A percentile compares a stretch with the other conserved stretches of the same genome.
These are phyloP conservation scores for Starmerella khaoyaiensis DNA, from an alignment of 805 yeast genomes.

Conservation along the genomic window DNA sequence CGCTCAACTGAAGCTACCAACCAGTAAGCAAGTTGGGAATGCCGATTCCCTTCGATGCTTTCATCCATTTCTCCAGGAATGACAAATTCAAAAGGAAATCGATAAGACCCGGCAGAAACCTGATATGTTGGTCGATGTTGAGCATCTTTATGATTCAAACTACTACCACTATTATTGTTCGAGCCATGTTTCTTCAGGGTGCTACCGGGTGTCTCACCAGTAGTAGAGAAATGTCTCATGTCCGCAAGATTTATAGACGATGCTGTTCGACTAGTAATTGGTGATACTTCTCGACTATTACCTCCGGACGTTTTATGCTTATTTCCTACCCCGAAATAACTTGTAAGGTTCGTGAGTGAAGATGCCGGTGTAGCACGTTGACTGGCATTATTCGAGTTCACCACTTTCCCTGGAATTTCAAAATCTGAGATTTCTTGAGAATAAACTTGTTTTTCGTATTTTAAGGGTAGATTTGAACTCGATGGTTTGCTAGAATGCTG, in stretches of 20 bases:
- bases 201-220: background rate
- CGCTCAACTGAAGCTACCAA: constrained; percentile 72
- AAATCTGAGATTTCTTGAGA: constrained; percentile 47
- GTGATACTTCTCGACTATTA: background rate
- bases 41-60: constrained; percentile 78
- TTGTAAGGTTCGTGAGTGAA: constrained; percentile 24
- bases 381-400: constrained; percentile 12
- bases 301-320: constrained; percentile 14
- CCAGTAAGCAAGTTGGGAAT: constrained; percentile 59
- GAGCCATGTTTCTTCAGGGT: background rate
- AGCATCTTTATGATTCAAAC: background rate
- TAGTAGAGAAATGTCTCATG: background rate
- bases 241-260: constrained; percentile 1
- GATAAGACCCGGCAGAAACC: constrained; percentile 56
- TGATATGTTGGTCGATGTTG: constrained; percentile 3
- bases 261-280: constrained; percentile 1
- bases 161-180: background rate
- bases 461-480: constrained; percentile 19
- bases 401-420: constrained; percentile 15
- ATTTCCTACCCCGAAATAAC: constrained; percentile 21
- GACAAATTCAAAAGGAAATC: constrained; percentile 74
- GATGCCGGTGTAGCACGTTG: constrained; percentile 22
- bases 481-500: constrained; percentile 11
- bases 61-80: constrained; percentile 79
- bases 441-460: constrained; percentile 47